Evolutionary conservation across 768 basidiomycete species (phyloP).

Genomic region (Tricholoma bakamatsutake): DNA sequence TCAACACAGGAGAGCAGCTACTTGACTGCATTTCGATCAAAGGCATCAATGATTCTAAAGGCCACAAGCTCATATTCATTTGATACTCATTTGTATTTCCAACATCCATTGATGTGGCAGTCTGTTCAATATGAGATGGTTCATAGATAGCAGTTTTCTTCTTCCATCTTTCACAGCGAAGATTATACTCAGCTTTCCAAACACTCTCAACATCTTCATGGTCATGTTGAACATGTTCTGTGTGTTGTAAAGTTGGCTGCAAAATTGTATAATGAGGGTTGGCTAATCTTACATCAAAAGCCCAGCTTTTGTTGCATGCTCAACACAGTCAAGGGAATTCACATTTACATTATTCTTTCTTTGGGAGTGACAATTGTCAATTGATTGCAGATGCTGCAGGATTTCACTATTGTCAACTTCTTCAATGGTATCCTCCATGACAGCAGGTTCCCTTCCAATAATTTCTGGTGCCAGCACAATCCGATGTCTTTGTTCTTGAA

Average conservation of each 20-base stretch:
- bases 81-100: not conserved
- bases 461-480: conserved; percentile 15
- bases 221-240: not conserved
- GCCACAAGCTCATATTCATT: not conserved
- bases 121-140: not conserved
- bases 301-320: not conserved
- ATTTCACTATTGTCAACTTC: not conserved
- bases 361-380: not conserved
- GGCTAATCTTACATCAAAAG: not conserved
- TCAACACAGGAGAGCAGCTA: not conserved
- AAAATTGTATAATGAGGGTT: not conserved
- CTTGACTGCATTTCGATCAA: not conserved
- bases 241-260: not conserved
- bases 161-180: not conserved
- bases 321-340: not conserved
- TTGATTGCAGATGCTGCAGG: not conserved
- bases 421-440: not conserved
- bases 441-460: not conserved
- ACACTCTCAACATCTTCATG: not conserved
- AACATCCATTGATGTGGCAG: not conserved
- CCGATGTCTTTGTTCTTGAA: conserved; percentile 3
- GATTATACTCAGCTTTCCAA: not conserved
- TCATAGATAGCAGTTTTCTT: not conserved
- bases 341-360: not conserved
- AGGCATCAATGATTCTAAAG: too few relatives aligned